Base-by-base conservation (phyloP, 805 yeast species). In the Cyberlindnera japonica region DNA sequence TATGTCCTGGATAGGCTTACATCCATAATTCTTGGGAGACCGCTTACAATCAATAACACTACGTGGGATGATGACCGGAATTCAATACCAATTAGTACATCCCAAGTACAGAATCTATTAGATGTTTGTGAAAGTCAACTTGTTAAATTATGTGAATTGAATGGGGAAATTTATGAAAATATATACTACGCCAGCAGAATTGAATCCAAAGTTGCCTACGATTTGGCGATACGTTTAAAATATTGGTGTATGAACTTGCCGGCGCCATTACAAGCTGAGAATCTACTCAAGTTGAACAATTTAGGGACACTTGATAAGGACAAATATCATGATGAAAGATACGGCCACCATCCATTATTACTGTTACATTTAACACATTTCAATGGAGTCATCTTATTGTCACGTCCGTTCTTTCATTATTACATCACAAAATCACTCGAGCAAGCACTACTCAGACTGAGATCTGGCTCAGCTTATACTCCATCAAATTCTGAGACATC, bases 401-500 rank as follows among this genome's bases (percentile, higher is more conserved):
- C 68, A 27, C 52, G 68, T 13, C 72, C 74, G 6, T 68, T 67
- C 43, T 65, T 64, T 47, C 59, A 64, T 48, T 64, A 55, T 44
- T 34, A 51, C 25, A 49, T 61, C 18, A 41, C 47, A 5, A 41
- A 41, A 18, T 44, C 47, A 21, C 30, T 51, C 3, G 39, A 44
- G 3, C 24, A 48, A 21, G 35, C 44, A 10, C 27, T 35, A 1
- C 40, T 37, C n/a, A 25, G n/a, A 15, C n/a, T 25, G 7, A 7
- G 11, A n/a, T 25, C 28, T 12, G 18, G 18, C 7, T 14, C 17
- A 9, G 16, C 29, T 45, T n/a, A n/a, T n/a, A n/a, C n/a, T n/a
- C n/a, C 41, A 31, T 18, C 24, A 12, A 18, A n/a, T 19, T 26
- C 36, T 2, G 39, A 49, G 36, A 39, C 36, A 29, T 33, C 34